Evolutionary conservation across 495 filamentous ascomycete species (phyloP).

Genomic region (Hamigera avellanea): DNA sequence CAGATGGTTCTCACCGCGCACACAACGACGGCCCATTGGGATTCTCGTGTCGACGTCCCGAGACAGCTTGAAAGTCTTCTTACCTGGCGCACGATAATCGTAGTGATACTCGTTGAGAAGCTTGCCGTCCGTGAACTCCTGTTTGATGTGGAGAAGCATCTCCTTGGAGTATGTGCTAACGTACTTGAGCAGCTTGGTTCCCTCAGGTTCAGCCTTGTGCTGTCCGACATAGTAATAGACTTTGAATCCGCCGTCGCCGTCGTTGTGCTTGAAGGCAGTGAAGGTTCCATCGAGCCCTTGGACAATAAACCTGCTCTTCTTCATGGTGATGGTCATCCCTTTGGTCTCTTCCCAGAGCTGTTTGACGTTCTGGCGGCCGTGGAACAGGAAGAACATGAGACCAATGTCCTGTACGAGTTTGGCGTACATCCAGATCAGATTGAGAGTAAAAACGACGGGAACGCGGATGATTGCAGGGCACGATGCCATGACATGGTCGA

Average conservation of each 20-base stretch:
- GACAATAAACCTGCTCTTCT: constrained; percentile 33
- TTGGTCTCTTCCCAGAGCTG: constrained; percentile 35
- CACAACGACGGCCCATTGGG: constrained; percentile 37
- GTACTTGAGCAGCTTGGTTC: constrained; percentile 26
- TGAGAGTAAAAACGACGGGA: constrained; percentile 28
- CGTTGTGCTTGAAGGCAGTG: constrained; percentile 35
- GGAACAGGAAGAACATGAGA: constrained; percentile 38
- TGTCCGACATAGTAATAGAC: constrained; percentile 35
- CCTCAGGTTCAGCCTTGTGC: constrained; percentile 32
- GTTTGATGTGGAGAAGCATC: constrained; percentile 33
- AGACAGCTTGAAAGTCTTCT: constrained; percentile 20
- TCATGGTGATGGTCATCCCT: constrained; percentile 34
- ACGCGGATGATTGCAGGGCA: constrained; percentile 24
- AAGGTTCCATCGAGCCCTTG: constrained; percentile 33
- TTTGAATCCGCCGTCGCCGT: constrained; percentile 28
- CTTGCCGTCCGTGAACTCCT: constrained; percentile 36
- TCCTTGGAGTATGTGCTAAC: constrained; percentile 38
- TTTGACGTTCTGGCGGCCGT: constrained; percentile 32
- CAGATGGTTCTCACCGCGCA: constrained; percentile 32
- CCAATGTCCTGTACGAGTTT: constrained; percentile 24
- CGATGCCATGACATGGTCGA: constrained; percentile 33
- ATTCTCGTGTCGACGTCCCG: constrained; percentile 21
- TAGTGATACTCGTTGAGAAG: constrained; percentile 41
- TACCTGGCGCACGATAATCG: constrained; percentile 27
- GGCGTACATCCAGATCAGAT: constrained; percentile 38